These are phyloP conservation scores for Flaveria ramosissima DNA, from an alignment of 129 eudicot genomes.

Conservation along the genomic window DNA sequence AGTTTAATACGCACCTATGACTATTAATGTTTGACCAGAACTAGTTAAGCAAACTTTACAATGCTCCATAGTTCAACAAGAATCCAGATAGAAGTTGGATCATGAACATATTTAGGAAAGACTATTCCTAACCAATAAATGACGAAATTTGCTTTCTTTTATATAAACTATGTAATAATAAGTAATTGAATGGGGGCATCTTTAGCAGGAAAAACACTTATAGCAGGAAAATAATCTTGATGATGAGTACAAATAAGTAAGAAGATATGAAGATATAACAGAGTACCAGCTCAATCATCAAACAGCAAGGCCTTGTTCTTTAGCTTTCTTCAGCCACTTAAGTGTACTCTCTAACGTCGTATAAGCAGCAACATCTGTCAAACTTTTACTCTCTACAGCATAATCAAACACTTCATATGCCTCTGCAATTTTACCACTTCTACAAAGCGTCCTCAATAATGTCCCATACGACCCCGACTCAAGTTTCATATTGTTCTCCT, in stretches of 20 bases:
- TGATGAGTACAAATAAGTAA: slow-evolving; percentile 16
- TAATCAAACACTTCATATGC: slow-evolving; percentile 96
- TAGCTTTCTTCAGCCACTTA: slow-evolving; percentile 91
- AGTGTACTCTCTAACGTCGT: slow-evolving; percentile 77
- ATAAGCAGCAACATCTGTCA: slow-evolving; percentile 79
- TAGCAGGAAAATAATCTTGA: slow-evolving; percentile 10
- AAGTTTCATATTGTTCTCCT: slow-evolving; percentile 61
- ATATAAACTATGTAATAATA: slow-evolving; percentile 5
- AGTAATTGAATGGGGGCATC: neutral
- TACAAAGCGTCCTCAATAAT: slow-evolving; percentile 76
- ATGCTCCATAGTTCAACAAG: neutral
- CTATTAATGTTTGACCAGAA: neutral
- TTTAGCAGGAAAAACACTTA: neutral
- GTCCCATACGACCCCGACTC: slow-evolving; percentile 87
- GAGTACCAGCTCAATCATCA: slow-evolving; percentile 34
- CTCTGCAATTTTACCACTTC: slow-evolving; percentile 73
- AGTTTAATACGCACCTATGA: neutral
- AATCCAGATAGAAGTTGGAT: neutral
- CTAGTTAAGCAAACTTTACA: neutral
- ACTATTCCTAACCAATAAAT: neutral
- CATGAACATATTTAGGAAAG: neutral
- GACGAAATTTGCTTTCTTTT: slow-evolving; percentile 16
- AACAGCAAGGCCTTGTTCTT: slow-evolving; percentile 79
- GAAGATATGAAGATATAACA: slow-evolving; percentile 20
- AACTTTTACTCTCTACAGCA: slow-evolving; percentile 85